Base-by-base conservation (phyloP, 352 stramenopile genomes). In the Globisporangium megalacanthum region DNA sequence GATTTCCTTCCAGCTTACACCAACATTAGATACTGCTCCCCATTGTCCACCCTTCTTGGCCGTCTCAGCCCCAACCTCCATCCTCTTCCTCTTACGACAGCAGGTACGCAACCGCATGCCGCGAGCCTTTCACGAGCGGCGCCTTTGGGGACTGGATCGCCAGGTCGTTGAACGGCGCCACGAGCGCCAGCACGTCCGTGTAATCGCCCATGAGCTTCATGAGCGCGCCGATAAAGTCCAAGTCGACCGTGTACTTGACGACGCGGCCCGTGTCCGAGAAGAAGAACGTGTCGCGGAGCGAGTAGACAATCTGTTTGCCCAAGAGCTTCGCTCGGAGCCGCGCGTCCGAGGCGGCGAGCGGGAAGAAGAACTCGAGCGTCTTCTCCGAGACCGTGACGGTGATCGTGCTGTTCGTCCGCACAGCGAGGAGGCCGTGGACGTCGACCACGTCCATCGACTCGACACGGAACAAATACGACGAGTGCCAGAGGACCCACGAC, bases 171-270 rank as follows among this genome's bases (percentile, higher is more conserved):
- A 75, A 58, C 31, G 71, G 62, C 50, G 66, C 49, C 48, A 79
- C 65, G 37, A 82, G 65, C 50, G 54, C 66, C 14, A 75, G n/a
- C 41, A 74, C 64, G 7, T 69, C 73, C 42, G 65, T 57, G 61
- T 69, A 66, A 59, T 79, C 58, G 8, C 64, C 69, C 11, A 63
- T 57, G 1, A 78, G 50, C 15, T 58, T 56, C 33, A 75, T 58
- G 56, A 81, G 65, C 49, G 61, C 66, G 41, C 52, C 49, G 10
- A 71, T 64, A 37, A 77, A 77, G 60, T 72, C 67, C 42, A 81
- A 58, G 44, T 79, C 67, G 47, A 69, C 77, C 48, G 62, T 60
- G 52, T 77, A 81, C 60, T 79, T 76, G 58, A 77, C 66, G 36
- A 81, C 58, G 31, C 64, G 60, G 14, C 65, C 60, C 10, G 73